phyloP scores from a whole-genome alignment of 2,329 filamentous ascomycete species.

The Claviceps quebecensis region DNA sequence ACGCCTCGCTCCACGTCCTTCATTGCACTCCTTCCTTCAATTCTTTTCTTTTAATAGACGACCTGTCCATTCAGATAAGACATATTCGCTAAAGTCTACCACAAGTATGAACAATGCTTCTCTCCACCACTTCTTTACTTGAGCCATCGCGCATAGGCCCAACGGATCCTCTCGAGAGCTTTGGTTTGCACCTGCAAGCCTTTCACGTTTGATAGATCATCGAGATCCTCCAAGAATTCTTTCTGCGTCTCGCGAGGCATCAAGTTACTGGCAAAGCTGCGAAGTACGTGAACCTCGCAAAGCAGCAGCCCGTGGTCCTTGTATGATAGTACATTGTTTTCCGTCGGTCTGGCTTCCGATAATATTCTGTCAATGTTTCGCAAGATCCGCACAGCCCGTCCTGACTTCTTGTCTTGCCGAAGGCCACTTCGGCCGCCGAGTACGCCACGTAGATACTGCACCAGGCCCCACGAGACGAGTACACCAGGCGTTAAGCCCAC shows the following conservation, averaged over 20 bases:
- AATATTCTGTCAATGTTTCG: slow-evolving; percentile 79
- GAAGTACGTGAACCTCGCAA: slow-evolving; percentile 76
- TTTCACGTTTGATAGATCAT: slow-evolving; percentile 71
- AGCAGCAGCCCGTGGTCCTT: slow-evolving; percentile 85
- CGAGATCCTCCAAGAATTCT: slow-evolving; percentile 80
- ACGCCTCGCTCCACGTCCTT: background rate
- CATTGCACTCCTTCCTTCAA: background rate
- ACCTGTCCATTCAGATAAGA: background rate
- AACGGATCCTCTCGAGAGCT: slow-evolving; percentile 71
- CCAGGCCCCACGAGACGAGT: slow-evolving; percentile 64
- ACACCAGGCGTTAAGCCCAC: slow-evolving; percentile 86
- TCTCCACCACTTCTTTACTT: slow-evolving; percentile 13
- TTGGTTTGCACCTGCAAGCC: slow-evolving; percentile 66
- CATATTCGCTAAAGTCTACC: background rate
- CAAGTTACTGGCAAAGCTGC: slow-evolving; percentile 43
- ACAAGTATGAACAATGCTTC: background rate
- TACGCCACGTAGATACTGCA: slow-evolving; percentile 55
- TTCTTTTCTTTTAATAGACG: background rate
- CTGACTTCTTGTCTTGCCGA: slow-evolving; percentile 48
- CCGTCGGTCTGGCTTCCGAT: slow-evolving; percentile 51
- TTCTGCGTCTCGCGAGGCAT: slow-evolving; percentile 63
- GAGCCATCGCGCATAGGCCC: slow-evolving; percentile 77
- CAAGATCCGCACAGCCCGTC: slow-evolving; percentile 61
- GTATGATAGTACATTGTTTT: slow-evolving; percentile 67
- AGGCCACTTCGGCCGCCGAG: slow-evolving; percentile 60